Evolutionary conservation across 2,329 filamentous ascomycete genomes (phyloP).

Genomic region (Emergomyces orientalis): DNA sequence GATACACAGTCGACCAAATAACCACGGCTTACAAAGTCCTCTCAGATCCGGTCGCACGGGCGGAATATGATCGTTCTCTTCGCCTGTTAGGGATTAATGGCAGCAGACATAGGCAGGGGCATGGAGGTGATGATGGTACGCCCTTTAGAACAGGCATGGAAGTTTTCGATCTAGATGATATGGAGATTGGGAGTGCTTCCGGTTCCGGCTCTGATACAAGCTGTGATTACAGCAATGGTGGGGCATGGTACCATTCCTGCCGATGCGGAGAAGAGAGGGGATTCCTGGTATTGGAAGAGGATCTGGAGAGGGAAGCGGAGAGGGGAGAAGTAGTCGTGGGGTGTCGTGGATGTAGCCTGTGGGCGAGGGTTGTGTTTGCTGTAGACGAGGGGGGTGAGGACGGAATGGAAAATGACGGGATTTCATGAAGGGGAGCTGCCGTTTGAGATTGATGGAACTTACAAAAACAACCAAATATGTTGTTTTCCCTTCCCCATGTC

Average conservation of each 20-base stretch:
- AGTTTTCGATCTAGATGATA: conserved; percentile 49
- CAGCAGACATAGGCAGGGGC: conserved; percentile 19
- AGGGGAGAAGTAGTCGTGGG: conserved; percentile 51
- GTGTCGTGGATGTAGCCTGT: conserved; percentile 55
- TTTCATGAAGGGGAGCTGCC: not conserved
- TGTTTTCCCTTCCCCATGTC: not conserved
- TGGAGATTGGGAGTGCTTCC: conserved; percentile 32
- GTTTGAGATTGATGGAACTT: not conserved
- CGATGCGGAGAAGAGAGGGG: conserved; percentile 50
- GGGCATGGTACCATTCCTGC: conserved; percentile 46
- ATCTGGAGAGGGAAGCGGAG: conserved; percentile 43
- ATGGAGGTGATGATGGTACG: conserved; percentile 16
- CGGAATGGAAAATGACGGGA: conserved; percentile 9
- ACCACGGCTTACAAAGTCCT: conserved; percentile 50
- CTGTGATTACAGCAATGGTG: conserved; percentile 39
- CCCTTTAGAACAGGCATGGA: conserved; percentile 46
- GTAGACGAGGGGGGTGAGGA: conserved; percentile 30
- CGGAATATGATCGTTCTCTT: conserved; percentile 43
- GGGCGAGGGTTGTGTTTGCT: conserved; percentile 52
- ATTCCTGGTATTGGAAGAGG: conserved; percentile 46
- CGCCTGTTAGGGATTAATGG: conserved; percentile 25
- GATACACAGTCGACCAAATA: conserved; percentile 48
- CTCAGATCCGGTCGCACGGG: conserved; percentile 33
- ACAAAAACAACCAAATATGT: not conserved
- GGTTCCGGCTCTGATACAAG: conserved; percentile 31